These are phyloP conservation scores for Whalleya microplaca DNA, from an alignment of 2,329 filamentous ascomycete species.

Conservation along the genomic window DNA sequence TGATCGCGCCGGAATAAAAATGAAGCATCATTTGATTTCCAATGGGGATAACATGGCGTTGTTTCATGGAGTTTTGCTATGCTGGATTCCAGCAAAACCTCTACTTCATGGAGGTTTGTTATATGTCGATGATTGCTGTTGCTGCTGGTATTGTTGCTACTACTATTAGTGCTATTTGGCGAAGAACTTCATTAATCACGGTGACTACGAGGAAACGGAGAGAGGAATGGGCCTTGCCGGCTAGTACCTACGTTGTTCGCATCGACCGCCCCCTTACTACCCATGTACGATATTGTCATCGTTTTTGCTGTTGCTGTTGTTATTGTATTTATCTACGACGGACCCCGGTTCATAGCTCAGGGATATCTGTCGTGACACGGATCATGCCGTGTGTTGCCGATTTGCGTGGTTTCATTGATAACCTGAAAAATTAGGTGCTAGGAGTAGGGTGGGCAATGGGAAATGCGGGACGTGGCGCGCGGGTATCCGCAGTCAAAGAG, in stretches of 20 bases:
- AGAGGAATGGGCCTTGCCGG: not conserved
- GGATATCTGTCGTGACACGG: too few species aligned
- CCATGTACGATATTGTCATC: conserved; percentile 28
- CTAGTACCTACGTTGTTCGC: not conserved
- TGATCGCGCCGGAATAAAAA: conserved; percentile 12
- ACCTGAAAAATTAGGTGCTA: too few species aligned
- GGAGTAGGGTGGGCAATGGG: too few species aligned
- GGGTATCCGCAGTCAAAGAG: too few species aligned
- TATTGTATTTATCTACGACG: not conserved
- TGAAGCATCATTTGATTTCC: not conserved
- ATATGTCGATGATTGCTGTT: not conserved
- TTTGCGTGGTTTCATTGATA: too few species aligned
- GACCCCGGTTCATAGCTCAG: too few species aligned
- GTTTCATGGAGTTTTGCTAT: not conserved
- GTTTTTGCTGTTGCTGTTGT: conserved; percentile 15
- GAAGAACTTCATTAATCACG: conserved; percentile 19
- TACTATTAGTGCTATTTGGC: not conserved
- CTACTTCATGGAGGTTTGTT: not conserved
- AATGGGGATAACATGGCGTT: not conserved
- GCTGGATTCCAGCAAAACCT: not conserved
- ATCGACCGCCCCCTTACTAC: not conserved
- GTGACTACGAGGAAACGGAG: conserved; percentile 25
- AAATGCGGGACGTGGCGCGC: too few species aligned
- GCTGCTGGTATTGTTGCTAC: not conserved
- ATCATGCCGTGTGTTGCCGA: too few species aligned